These are phyloP conservation scores for Verticillium zaregamsianum DNA, from an alignment of 2,329 filamentous ascomycete genomes.

Conservation along the genomic window DNA sequence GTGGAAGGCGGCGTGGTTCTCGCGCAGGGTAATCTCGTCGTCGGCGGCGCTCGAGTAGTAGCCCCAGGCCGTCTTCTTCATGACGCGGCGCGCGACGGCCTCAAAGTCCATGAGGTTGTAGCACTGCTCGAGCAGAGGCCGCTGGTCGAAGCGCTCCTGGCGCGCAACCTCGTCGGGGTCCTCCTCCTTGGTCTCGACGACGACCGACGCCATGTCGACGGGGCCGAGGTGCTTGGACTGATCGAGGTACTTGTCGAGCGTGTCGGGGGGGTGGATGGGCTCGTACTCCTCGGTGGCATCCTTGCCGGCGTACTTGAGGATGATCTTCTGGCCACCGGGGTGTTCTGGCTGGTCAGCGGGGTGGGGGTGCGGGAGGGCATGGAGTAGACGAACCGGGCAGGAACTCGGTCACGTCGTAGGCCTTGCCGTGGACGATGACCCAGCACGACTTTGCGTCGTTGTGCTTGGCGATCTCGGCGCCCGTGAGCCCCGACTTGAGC, in stretches of 20 bases:
- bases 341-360: constrained; percentile 54
- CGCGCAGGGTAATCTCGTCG: constrained; percentile 68
- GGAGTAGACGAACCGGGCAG: constrained; percentile 55
- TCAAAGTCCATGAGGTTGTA: constrained; percentile 97
- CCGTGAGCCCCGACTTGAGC: constrained; percentile 32
- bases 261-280: constrained; percentile 84
- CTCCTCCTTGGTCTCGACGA: constrained; percentile 65
- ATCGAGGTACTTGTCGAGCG: constrained; percentile 79
- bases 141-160: constrained; percentile 67
- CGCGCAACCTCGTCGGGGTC: constrained; percentile 56
- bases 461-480: constrained; percentile 62
- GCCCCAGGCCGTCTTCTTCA: constrained; percentile 96
- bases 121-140: constrained; percentile 80
- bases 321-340: constrained; percentile 86
- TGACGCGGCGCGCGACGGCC: constrained; percentile 79
- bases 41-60: constrained; percentile 91
- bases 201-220: constrained; percentile 81
- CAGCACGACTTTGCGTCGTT: constrained; percentile 80
- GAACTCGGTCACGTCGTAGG: constrained; percentile 87
- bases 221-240: constrained; percentile 82
- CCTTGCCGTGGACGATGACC: constrained; percentile 84
- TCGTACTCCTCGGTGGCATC: constrained; percentile 92
- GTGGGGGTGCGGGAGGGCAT: constrained; percentile 3
- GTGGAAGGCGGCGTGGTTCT: constrained; percentile 95
- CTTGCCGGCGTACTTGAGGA: constrained; percentile 94